Conservation (phyloP, 176 grass and related monocot genomes). For the Pontederia paniculata region DNA sequence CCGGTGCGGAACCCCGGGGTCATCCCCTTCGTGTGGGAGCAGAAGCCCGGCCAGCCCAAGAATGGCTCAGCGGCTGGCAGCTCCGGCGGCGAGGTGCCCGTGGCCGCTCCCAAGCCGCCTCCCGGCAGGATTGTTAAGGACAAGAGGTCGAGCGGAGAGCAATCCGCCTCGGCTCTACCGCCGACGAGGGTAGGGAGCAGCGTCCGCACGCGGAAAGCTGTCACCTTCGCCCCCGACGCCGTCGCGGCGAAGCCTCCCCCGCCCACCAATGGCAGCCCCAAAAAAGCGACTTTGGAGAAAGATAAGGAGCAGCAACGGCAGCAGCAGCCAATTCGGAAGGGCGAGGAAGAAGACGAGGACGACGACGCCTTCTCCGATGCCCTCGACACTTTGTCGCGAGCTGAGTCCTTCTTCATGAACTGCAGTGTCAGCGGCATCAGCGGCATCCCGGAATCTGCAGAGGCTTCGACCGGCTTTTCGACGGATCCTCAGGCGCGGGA, state of each 20-base stretch:
- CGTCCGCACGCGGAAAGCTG: slow-evolving; percentile 13
- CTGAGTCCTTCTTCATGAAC: slow-evolving; percentile 77
- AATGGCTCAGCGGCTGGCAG: slow-evolving; percentile 26
- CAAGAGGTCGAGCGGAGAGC: background rate
- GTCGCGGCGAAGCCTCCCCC: background rate
- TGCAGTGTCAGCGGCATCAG: slow-evolving; percentile 93
- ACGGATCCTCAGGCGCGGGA: slow-evolving; percentile 33
- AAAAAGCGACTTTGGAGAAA: background rate
- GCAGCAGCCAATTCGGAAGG: background rate
- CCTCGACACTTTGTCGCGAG: slow-evolving; percentile 66
- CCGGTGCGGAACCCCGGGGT: slow-evolving; percentile 54
- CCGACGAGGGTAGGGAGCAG: background rate
- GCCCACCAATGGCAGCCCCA: background rate
- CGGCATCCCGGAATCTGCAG: slow-evolving; percentile 21
- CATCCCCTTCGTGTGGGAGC: slow-evolving; percentile 86
- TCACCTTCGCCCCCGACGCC: background rate
- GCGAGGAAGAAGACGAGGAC: slow-evolving; percentile 32
- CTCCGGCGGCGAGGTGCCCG: slow-evolving; percentile 5
- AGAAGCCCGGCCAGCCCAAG: slow-evolving; percentile 74
- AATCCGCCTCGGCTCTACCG: background rate
- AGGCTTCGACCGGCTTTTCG: background rate
- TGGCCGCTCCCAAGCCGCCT: slow-evolving; percentile 9
- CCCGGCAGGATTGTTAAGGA: background rate
- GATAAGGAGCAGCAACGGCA: slow-evolving; percentile 7
- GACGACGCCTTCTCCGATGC: slow-evolving; percentile 89